phyloP scores from a whole-genome alignment of 768 basidiomycete species.

The Termitomyces sp. region DNA sequence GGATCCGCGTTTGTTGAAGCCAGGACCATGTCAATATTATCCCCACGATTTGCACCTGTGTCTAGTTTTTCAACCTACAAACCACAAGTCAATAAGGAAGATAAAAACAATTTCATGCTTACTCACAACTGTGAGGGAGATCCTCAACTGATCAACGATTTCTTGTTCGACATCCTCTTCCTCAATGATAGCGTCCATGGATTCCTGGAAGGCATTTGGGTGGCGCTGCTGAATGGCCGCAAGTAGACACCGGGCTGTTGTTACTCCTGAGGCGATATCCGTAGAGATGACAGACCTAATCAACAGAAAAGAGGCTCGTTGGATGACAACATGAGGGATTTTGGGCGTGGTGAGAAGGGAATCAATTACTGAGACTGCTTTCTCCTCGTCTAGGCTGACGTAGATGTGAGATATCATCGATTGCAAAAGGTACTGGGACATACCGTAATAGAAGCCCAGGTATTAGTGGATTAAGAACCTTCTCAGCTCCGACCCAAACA shows the following conservation, averaged over 20 bases:
- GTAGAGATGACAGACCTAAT: slow-evolving; percentile 20
- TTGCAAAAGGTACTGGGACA: not conserved
- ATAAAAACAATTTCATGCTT: not conserved
- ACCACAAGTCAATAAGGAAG: not conserved
- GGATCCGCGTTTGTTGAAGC: slow-evolving; percentile 60
- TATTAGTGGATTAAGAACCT: slow-evolving; percentile 50
- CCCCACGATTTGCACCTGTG: slow-evolving; percentile 5
- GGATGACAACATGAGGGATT: slow-evolving; percentile 26
- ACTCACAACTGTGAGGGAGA: slow-evolving; percentile 54
- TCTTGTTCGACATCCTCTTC: slow-evolving; percentile 32
- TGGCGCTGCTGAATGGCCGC: slow-evolving; percentile 62
- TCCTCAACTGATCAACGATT: slow-evolving; percentile 45
- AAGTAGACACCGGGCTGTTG: slow-evolving; percentile 38
- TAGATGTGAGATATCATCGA: not conserved
- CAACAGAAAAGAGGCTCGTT: slow-evolving; percentile 22
- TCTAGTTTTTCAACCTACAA: slow-evolving; percentile 6
- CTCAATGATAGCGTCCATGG: slow-evolving; percentile 30
- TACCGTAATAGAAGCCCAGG: slow-evolving; percentile 32
- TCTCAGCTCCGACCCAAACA: slow-evolving; percentile 48
- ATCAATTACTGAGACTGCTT: slow-evolving; percentile 28
- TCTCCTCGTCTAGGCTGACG: slow-evolving; percentile 27
- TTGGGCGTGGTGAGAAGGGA: slow-evolving; percentile 27
- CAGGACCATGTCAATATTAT: slow-evolving; percentile 36
- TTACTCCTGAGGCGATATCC: slow-evolving; percentile 14
- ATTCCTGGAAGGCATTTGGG: slow-evolving; percentile 39